Evolutionary conservation across 768 basidiomycete genomes (phyloP), one percentile per base, ranked within the genome.

Genomic region (Phylloporus scabripes): DNA sequence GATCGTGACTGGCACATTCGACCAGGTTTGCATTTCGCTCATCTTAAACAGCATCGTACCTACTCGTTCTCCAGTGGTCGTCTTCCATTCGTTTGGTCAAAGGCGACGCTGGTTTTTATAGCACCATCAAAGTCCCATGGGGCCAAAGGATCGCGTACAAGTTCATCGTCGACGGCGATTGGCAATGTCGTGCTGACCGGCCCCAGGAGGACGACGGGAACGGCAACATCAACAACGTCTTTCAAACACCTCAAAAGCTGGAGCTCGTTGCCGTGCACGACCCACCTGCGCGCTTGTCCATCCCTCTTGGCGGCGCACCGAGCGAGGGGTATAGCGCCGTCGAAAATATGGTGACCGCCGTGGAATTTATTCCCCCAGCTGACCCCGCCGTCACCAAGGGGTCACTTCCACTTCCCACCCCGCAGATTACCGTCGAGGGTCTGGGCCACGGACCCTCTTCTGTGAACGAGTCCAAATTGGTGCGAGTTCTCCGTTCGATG

Each of bases 1-100:
- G 53, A 75, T 87, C 60, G 78, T 83, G 49, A 87, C 85, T 18
- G 88, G 88, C 32, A 77, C 83, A 26, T 91, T 90, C 63, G 87
- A 91, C 74, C 69, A 84, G 67, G 87, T 87, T 62, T 55, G 80
- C 53, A 24, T 42, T 17, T 28, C n/a, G 21, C 40, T 49, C 48
- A 7, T 55, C 40, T 38, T 7, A 2, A 5, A 28, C 36, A 20
- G 14, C 10, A n/a, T 24, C 14, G 24, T 18, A 21, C 56, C 62
- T 34, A 59, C 32, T 17, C 21, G 18, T 7, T 23, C 20, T 23
- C 15, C 4, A 85, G 85, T 87, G 85, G 85, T 72, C 80, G 23
- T 67, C 70, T 50, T 81, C 83, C 32, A 66, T 76, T 40, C 74
- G 66, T 50, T 78, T 88, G 51, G 67, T 69, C 21, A 82, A 75